Evolutionary conservation across 495 filamentous ascomycete genomes (phyloP).

Genomic region (Neurospora sp.): DNA sequence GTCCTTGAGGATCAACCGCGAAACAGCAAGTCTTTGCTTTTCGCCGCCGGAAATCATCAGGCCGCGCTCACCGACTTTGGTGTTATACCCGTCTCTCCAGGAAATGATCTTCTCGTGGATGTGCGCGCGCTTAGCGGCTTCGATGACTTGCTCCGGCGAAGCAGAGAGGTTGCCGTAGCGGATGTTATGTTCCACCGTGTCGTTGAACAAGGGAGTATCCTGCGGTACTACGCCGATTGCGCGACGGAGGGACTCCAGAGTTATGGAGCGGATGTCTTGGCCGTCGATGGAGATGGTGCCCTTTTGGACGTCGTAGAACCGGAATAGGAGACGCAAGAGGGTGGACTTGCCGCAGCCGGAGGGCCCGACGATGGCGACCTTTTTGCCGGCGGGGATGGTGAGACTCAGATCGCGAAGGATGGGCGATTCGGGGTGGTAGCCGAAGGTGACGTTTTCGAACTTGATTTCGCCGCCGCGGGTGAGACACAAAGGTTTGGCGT

Average conservation of each 20-base stretch:
- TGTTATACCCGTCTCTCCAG: slow-evolving; percentile 80
- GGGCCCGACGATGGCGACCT: slow-evolving; percentile 90
- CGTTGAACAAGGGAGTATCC: slow-evolving; percentile 94
- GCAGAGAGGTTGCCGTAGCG: slow-evolving; percentile 85
- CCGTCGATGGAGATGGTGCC: slow-evolving; percentile 87
- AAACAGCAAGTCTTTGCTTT: slow-evolving; percentile 87
- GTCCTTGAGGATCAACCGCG: slow-evolving; percentile 80
- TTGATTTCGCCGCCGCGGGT: slow-evolving; percentile 74
- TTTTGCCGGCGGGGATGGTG: slow-evolving; percentile 89
- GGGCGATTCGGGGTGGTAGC: slow-evolving; percentile 77
- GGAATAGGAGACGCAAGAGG: slow-evolving; percentile 79
- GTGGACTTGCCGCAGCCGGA: slow-evolving; percentile 96
- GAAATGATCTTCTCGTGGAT: slow-evolving; percentile 72
- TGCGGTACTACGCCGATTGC: slow-evolving; percentile 94
- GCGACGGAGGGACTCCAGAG: slow-evolving; percentile 55
- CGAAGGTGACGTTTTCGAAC: slow-evolving; percentile 93
- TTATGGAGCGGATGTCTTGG: slow-evolving; percentile 81
- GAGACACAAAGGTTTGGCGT: slow-evolving; percentile 63
- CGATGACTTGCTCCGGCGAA: slow-evolving; percentile 57
- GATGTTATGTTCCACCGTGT: slow-evolving; percentile 91
- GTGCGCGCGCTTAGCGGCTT: slow-evolving; percentile 68
- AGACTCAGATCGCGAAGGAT: slow-evolving; percentile 78
- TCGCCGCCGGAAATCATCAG: slow-evolving; percentile 99
- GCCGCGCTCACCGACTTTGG: slow-evolving; percentile 88
- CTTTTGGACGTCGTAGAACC: slow-evolving; percentile 83